Evolutionary conservation across 768 basidiomycete species (phyloP).

Genomic region (Mycena latifolia): DNA sequence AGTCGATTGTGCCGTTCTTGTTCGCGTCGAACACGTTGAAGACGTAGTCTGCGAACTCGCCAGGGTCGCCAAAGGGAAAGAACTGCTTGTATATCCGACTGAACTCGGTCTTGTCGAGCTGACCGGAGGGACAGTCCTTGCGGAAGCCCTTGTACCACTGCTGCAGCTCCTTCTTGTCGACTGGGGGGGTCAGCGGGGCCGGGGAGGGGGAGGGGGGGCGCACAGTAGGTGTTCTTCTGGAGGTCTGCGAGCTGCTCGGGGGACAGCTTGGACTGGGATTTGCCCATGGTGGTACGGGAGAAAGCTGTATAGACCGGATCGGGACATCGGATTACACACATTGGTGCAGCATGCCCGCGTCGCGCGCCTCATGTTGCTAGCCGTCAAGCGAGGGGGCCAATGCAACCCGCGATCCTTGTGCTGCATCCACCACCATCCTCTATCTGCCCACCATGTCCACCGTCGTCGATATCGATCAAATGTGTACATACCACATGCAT

Average conservation of each 20-base stretch:
- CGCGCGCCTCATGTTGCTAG: too few species aligned
- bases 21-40: conserved; percentile 98
- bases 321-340: neutral
- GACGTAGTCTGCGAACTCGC: conserved; percentile 97
- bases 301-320: conserved; percentile 9
- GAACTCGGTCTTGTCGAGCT: conserved; percentile 96
- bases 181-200: conserved; percentile 54
- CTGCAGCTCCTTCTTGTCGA: conserved; percentile 97
- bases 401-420: too few species aligned
- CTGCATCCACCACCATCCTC: too few species aligned
- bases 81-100: conserved; percentile 99
- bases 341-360: too few species aligned
- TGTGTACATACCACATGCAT: too few species aligned
- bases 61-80: conserved; percentile 99
- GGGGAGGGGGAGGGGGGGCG: conserved; percentile 22
- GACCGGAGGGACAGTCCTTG: conserved; percentile 98
- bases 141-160: conserved; percentile 99
- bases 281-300: conserved; percentile 81
- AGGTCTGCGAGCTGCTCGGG: conserved; percentile 94
- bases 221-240: conserved; percentile 98
- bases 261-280: conserved; percentile 95
- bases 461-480: too few species aligned
- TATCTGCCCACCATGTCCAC: too few species aligned
- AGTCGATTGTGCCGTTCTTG: conserved; percentile 97
- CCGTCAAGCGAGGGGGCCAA: too few species aligned